These are phyloP conservation scores for Septoria linicola DNA, from an alignment of 2,329 filamentous ascomycete genomes.

Conservation along the genomic window DNA sequence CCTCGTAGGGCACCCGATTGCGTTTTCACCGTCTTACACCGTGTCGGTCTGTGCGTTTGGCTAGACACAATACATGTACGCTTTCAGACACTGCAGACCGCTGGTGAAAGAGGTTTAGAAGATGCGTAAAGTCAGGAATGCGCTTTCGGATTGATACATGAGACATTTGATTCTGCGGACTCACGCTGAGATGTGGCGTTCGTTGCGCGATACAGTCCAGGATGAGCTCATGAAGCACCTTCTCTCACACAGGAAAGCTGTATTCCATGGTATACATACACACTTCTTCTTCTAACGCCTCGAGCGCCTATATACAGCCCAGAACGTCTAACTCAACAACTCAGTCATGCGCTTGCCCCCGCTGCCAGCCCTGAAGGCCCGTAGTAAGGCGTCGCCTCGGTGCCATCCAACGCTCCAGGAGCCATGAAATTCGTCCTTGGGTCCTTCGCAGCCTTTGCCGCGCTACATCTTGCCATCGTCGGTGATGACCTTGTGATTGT, in stretches of 20 bases:
- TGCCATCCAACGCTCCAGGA: slow-evolving; percentile 42
- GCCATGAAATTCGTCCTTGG: slow-evolving; percentile 54
- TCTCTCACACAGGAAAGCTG: slow-evolving; percentile 19
- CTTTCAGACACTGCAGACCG: no score
- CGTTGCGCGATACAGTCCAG: no score
- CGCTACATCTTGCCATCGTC: slow-evolving; percentile 97
- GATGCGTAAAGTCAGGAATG: no score
- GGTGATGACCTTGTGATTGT: slow-evolving; percentile 94
- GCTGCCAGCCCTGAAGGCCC: slow-evolving; percentile 33
- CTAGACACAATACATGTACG: no score
- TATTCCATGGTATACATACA: slow-evolving; percentile 21
- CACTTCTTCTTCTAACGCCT: slow-evolving; percentile 20
- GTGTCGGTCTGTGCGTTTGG: background rate
- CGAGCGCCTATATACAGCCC: slow-evolving; percentile 25
- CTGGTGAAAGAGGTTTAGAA: no score
- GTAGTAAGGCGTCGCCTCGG: slow-evolving; percentile 39
- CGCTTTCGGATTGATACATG: no score
- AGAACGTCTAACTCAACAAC: background rate
- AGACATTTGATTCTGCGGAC: no score
- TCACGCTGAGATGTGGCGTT: no score
- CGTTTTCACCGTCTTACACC: no score
- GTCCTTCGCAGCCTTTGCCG: slow-evolving; percentile 70
- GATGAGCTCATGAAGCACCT: no score
- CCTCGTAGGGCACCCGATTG: no score
- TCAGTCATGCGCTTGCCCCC: slow-evolving; percentile 26